phyloP scores from a whole-genome alignment of 805 yeast genomes.

The Yarrowia phangngaensis region DNA sequence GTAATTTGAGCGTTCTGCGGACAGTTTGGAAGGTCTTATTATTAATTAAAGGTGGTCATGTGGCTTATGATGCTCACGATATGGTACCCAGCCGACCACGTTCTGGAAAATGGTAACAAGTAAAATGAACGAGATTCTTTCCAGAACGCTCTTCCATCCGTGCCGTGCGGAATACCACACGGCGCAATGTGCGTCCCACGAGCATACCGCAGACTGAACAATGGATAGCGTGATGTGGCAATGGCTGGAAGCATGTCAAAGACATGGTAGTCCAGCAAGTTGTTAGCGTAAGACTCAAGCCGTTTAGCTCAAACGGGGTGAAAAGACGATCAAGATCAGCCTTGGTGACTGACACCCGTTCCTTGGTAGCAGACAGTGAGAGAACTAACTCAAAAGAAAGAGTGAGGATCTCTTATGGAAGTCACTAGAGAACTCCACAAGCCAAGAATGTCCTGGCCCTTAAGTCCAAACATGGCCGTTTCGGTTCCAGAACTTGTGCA shows the following conservation, averaged over 20 bases:
- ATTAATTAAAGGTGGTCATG: too few species aligned
- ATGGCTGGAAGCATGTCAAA: conserved; percentile 84
- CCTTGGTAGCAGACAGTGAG: conserved; percentile 47
- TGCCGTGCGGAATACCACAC: too few species aligned
- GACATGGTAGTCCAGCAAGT: conserved; percentile 90
- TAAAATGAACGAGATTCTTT: too few species aligned
- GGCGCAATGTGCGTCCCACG: too few species aligned
- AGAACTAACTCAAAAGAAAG: conserved; percentile 77
- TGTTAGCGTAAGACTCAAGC: conserved; percentile 88
- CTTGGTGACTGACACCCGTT: conserved; percentile 43
- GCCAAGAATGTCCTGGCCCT: conserved; percentile 66
- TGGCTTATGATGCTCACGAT: too few species aligned
- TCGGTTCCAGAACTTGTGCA: conserved; percentile 91
- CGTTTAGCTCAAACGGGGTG: conserved; percentile 94
- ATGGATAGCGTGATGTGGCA: conserved; percentile 70
- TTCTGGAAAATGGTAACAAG: too few species aligned
- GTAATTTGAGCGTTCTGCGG: too few species aligned
- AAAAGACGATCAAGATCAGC: conserved; percentile 60
- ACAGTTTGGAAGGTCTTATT: too few species aligned
- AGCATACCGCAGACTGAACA: conserved; percentile 92
- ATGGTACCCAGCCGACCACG: too few species aligned
- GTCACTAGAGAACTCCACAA: conserved; percentile 74
- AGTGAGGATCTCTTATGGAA: conserved; percentile 80
- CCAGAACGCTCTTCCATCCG: too few species aligned
- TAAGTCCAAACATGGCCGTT: conserved; percentile 71